Conservation (phyloP, 257 asterid genomes). For the Solanum chaucha region DNA sequence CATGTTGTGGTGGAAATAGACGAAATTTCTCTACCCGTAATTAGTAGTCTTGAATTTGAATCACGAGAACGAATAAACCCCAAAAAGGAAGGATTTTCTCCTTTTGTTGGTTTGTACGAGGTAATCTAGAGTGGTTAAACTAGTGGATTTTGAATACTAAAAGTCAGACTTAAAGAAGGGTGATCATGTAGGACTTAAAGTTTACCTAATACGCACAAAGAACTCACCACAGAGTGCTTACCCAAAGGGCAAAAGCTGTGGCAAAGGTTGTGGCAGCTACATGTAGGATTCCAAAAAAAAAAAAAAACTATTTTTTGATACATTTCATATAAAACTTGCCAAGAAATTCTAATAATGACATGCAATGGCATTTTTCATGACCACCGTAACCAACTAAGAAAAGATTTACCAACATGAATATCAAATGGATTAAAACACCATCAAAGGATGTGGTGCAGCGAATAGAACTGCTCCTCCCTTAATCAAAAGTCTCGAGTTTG, state of each 20-base stretch:
- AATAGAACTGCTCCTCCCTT: background rate
- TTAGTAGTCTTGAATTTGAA: background rate
- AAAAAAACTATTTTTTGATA: background rate
- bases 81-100: background rate
- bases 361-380: background rate
- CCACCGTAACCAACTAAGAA: background rate
- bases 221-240: background rate
- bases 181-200: background rate
- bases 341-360: background rate
- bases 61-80: background rate
- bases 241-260: fast-evolving
- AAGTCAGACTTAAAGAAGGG: background rate
- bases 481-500: background rate
- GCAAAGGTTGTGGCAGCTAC: background rate
- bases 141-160: background rate
- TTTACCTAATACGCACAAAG: background rate
- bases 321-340: background rate
- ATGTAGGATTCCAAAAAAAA: background rate
- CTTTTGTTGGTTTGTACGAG: background rate
- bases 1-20: background rate
- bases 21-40: background rate
- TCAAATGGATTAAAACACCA: background rate
- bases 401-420: background rate
- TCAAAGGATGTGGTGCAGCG: background rate
- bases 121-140: background rate